These are phyloP conservation scores for Arabis alpina DNA, from an alignment of 345 rosid species.

Conservation along the genomic window DNA sequence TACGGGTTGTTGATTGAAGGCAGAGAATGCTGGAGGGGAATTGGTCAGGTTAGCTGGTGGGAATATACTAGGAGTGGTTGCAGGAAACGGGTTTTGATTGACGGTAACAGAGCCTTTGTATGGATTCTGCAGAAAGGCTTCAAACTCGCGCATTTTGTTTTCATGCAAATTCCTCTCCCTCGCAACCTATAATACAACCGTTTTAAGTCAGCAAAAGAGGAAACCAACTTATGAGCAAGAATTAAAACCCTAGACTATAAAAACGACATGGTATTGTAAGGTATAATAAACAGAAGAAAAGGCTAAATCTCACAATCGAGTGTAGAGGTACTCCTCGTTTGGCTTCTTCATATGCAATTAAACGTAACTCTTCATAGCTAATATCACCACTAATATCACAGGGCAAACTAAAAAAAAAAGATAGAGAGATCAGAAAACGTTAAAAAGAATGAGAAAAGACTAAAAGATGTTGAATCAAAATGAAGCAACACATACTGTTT, in stretches of 20 bases:
- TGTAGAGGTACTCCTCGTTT: conserved; percentile 72
- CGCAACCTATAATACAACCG: conserved; percentile 59
- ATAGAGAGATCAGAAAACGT: conserved; percentile 19
- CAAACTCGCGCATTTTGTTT: conserved; percentile 65
- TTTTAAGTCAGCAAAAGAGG: conserved; percentile 14
- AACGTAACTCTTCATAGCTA: conserved; percentile 83
- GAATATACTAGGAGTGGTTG: conserved; percentile 40
- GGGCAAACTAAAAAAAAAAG: conserved; percentile 53
- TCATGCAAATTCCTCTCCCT: conserved; percentile 71
- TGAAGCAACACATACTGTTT: conserved; percentile 56
- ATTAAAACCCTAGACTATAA: not conserved
- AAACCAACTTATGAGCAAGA: not conserved
- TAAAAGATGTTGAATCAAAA: conserved; percentile 21
- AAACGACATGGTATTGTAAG: not conserved
- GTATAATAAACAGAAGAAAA: conserved; percentile 2
- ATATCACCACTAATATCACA: conserved; percentile 79
- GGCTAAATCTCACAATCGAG: conserved; percentile 67
- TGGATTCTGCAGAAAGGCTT: conserved; percentile 64
- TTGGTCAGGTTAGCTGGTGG: conserved; percentile 50
- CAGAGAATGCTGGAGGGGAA: conserved; percentile 52
- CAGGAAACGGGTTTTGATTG: conserved; percentile 44
- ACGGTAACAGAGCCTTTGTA: conserved; percentile 49
- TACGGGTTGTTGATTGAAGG: conserved; percentile 53
- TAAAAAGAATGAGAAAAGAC: conserved; percentile 9
- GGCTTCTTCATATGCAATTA: conserved; percentile 80